Base-by-base conservation (phyloP, 116 monocot genomes). In the Papilionanthe hybrid region DNA sequence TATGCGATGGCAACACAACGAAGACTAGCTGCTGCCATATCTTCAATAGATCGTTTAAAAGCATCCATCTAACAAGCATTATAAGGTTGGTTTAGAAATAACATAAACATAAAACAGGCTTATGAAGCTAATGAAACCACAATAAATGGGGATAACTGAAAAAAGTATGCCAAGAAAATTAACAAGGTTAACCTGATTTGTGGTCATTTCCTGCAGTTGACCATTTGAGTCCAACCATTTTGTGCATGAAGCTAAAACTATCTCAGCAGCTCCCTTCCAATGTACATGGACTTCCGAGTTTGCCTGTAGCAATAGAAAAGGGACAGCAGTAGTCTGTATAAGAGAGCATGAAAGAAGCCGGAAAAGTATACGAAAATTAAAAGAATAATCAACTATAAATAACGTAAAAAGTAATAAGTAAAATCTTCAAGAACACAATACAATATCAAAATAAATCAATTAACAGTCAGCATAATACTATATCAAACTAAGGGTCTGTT, bases 241-340 rank as follows among this genome's bases (percentile, higher is more conserved):
- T 79, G 85, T 91, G 81, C 95, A 99, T 57, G 85, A 93, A 15
- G 90, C 86, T 74, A 99, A 81, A 29, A 99, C 86, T 78, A 99
- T 77, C 72, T 99, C 99, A 79, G 99, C 99, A 80, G 99, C 99
- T n/a, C 99, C 99, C 81, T 99, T 99, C 99, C 99, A 99, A 75
- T 99, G 99, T 37, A 99, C 53, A 87, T 88, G 90, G 88, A 95
- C 92, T 66, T 79, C 50, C 58, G 77, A 71, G 23, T 85, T 82
- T 74, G 43, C 50, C 95, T 99, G 79, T 78, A 81, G 56, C 42
- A 48, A 72, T 7, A 80, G 63, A 66, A n/a, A 81, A 32, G 32
- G 1, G 72, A n/a, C 66, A 79, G 3, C 17, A 79, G 17, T 29
- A 67, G 27, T 28, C 79, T 7, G 20, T 22, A 73, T 42, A 73